phyloP scores from a whole-genome alignment of 495 filamentous ascomycete species.

The Penicillium alfredii region DNA sequence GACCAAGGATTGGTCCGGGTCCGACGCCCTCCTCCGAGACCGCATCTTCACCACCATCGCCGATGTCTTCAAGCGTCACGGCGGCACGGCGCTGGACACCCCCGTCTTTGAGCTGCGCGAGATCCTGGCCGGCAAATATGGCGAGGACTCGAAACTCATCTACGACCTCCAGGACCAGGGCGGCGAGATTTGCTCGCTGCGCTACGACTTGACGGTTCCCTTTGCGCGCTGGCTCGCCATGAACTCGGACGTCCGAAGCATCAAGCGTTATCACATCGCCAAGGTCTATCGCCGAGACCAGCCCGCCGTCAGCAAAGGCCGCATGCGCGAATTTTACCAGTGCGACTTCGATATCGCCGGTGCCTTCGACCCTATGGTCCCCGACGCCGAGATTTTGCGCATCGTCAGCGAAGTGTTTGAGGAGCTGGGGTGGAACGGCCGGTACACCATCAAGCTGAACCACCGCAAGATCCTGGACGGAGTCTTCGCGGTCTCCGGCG shows the following conservation, averaged over 20 bases:
- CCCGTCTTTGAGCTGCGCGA: slow-evolving; percentile 74
- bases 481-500: slow-evolving; percentile 84
- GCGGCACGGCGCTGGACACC: slow-evolving; percentile 79
- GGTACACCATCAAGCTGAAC: slow-evolving; percentile 87
- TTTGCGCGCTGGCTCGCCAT: slow-evolving; percentile 84
- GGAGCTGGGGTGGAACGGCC: slow-evolving; percentile 62
- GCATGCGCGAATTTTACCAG: slow-evolving; percentile 96
- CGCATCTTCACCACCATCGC: slow-evolving; percentile 78
- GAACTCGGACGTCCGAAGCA: slow-evolving; percentile 65
- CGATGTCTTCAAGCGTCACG: slow-evolving; percentile 83
- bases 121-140: slow-evolving; percentile 83
- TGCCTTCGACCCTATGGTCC: slow-evolving; percentile 84
- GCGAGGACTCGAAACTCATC: slow-evolving; percentile 86
- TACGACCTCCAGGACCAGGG: slow-evolving; percentile 85
- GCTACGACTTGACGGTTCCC: slow-evolving; percentile 90
- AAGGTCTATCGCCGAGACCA: slow-evolving; percentile 83
- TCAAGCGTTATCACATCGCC: slow-evolving; percentile 85
- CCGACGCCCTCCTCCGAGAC: slow-evolving; percentile 43
- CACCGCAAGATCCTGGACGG: slow-evolving; percentile 93
- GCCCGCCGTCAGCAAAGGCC: slow-evolving; percentile 77
- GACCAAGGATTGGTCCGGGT: slow-evolving; percentile 39
- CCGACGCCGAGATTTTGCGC: slow-evolving; percentile 86
- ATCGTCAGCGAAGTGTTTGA: slow-evolving; percentile 86
- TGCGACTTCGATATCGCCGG: slow-evolving; percentile 97
- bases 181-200: slow-evolving; percentile 75